phyloP scores from a whole-genome alignment of 192 early-diverging fungal species.

The Coemansia sp. region DNA sequence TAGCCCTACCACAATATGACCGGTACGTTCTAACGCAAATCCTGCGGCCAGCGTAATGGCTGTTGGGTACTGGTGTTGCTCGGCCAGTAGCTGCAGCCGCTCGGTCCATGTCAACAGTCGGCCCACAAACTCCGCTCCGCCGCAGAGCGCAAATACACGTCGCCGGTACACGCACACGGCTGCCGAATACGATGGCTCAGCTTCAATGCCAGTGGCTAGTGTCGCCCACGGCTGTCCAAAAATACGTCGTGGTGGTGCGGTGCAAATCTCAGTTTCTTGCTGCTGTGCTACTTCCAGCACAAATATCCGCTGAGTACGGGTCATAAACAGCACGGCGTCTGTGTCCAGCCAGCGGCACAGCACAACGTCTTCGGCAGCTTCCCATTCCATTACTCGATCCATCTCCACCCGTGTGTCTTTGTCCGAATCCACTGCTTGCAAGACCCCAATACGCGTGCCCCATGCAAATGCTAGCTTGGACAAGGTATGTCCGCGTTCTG shows the following conservation, averaged over 20 bases:
- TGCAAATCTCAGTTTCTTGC: slow-evolving; percentile 39
- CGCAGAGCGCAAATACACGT: slow-evolving; percentile 41
- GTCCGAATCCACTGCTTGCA: slow-evolving; percentile 27
- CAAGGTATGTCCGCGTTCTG: slow-evolving; percentile 11
- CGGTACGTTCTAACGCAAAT: slow-evolving; percentile 37
- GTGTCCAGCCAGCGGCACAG: slow-evolving; percentile 48
- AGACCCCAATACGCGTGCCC: slow-evolving; percentile 18
- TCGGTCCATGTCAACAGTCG: slow-evolving; percentile 47
- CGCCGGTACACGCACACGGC: slow-evolving; percentile 32
- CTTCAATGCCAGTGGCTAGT: slow-evolving; percentile 46
- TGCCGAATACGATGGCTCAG: slow-evolving; percentile 48
- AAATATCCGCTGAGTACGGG: slow-evolving; percentile 48
- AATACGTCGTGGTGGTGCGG: slow-evolving; percentile 35
- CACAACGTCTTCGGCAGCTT: slow-evolving; percentile 43
- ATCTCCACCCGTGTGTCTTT: slow-evolving; percentile 25
- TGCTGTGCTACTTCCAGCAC: slow-evolving; percentile 32
- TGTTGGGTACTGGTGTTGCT: slow-evolving; percentile 25
- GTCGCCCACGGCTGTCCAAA: slow-evolving; percentile 45
- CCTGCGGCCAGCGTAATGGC: slow-evolving; percentile 48
- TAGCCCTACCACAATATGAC: slow-evolving; percentile 47
- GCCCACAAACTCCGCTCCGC: slow-evolving; percentile 28
- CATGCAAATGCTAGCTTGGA: slow-evolving; percentile 43
- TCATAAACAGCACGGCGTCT: slow-evolving; percentile 37
- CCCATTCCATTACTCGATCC: slow-evolving; percentile 26
- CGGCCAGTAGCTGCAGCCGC: slow-evolving; percentile 37